phyloP scores from a whole-genome alignment of 129 eudicot species.

The Pittosporum tobira region DNA sequence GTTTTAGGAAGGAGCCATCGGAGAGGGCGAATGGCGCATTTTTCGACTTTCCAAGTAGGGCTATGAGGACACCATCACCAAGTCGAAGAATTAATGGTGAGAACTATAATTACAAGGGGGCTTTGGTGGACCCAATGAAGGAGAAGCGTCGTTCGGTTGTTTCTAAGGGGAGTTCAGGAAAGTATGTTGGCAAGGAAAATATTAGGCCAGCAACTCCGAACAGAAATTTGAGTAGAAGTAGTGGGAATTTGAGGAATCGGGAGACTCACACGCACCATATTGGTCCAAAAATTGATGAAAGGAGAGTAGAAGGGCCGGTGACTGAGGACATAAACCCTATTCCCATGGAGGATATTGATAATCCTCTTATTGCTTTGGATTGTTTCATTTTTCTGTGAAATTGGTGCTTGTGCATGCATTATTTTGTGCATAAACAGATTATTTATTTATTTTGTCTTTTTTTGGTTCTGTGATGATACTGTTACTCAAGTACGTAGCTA shows the following conservation, averaged over 20 bases:
- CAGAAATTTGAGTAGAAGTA: slow-evolving; percentile 14
- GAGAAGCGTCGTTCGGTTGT: not conserved
- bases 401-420: slow-evolving; percentile 6
- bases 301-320: slow-evolving; percentile 13
- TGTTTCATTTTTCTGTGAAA: slow-evolving; percentile 68
- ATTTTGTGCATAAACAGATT: too few relatives aligned
- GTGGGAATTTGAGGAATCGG: slow-evolving; percentile 20
- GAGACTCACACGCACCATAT: slow-evolving; percentile 18
- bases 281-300: slow-evolving; percentile 24
- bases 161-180: not conserved
- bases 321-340: slow-evolving; percentile 24
- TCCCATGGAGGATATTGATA: slow-evolving; percentile 45
- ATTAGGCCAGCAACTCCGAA: slow-evolving; percentile 28
- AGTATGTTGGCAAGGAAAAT: slow-evolving; percentile 21
- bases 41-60: slow-evolving; percentile 19
- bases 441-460: too few relatives aligned
- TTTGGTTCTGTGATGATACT: too few relatives aligned
- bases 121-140: slow-evolving; percentile 1
- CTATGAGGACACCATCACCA: slow-evolving; percentile 48
- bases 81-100: slow-evolving; percentile 44
- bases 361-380: slow-evolving; percentile 70
- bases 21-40: slow-evolving; percentile 11
- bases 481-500: too few relatives aligned
- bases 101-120: slow-evolving; percentile 15
- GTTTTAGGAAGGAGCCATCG: slow-evolving; percentile 31